These are phyloP conservation scores for Crithidia bombi DNA, from an alignment of 208 protist genomes.

Conservation along the genomic window DNA sequence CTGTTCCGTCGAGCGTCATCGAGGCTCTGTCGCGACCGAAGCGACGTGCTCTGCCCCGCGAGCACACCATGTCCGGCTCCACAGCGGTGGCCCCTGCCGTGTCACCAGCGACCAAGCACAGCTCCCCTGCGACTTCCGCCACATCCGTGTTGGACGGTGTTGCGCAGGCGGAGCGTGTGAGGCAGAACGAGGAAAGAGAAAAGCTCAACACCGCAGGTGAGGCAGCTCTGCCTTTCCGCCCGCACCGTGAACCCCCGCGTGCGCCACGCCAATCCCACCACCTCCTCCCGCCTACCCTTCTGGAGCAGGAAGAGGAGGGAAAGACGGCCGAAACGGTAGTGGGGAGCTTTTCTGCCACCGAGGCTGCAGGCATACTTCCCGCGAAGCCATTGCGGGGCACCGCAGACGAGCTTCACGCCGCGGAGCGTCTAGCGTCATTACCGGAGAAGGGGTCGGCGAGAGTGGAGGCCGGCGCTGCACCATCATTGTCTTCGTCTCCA, in stretches of 20 bases:
- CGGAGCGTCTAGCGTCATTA: too few species aligned
- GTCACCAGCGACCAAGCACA: background rate
- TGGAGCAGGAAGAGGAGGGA: background rate
- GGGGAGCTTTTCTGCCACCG: background rate
- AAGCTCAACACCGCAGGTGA: too few species aligned
- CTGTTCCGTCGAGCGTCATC: conserved; percentile 23
- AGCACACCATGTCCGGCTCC: conserved; percentile 11
- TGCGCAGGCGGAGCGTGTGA: background rate
- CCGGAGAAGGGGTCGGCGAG: too few species aligned
- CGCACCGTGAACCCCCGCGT: conserved; percentile 1
- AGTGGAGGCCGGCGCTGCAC: too few species aligned
- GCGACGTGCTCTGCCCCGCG: conserved; percentile 22
- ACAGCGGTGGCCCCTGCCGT: background rate
- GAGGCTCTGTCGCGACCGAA: conserved; percentile 20
- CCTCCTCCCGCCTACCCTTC: background rate
- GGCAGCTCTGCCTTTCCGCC: background rate
- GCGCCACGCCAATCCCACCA: background rate
- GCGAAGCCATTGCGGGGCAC: too few species aligned
- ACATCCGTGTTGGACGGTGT: background rate
- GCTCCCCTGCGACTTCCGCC: background rate
- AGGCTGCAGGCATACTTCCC: too few species aligned
- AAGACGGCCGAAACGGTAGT: background rate
- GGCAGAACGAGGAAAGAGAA: background rate
- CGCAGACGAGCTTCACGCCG: too few species aligned
- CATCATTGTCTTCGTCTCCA: background rate